Conservation (phyloP, 805 yeast genomes). For the Candida endomychidarum region DNA sequence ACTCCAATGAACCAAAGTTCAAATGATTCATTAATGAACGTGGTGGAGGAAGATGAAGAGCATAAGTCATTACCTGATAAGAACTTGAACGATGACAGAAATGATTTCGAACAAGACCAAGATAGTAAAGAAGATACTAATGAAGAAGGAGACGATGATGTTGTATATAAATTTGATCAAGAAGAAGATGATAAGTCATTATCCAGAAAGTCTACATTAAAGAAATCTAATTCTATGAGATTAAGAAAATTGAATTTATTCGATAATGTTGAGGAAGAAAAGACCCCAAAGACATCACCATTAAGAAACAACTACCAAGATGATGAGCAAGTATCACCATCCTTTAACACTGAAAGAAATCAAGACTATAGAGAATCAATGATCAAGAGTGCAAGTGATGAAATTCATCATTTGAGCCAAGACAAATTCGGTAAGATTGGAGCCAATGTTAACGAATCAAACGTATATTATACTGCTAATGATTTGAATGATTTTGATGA, state of each 20-base stretch:
- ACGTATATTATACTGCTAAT: slow-evolving; percentile 24
- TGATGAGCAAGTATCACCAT: slow-evolving; percentile 17
- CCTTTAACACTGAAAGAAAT: slow-evolving; percentile 17
- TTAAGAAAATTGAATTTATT: slow-evolving; percentile 42
- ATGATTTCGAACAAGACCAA: slow-evolving; percentile 30
- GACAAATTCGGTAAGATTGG: slow-evolving; percentile 21
- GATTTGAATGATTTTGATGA: slow-evolving; percentile 15
- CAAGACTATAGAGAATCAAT: slow-evolving; percentile 15
- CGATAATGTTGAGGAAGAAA: slow-evolving; percentile 18
- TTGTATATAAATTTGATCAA: slow-evolving; percentile 31
- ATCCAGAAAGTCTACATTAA: slow-evolving; percentile 41
- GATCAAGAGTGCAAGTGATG: slow-evolving; percentile 18
- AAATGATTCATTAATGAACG: slow-evolving; percentile 34
- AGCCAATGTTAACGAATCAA: slow-evolving; percentile 17
- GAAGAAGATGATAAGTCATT: slow-evolving; percentile 27
- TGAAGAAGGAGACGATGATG: slow-evolving; percentile 27
- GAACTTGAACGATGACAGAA: slow-evolving; percentile 29
- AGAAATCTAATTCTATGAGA: slow-evolving; percentile 40
- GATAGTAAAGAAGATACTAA: slow-evolving; percentile 17
- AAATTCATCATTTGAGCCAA: slow-evolving; percentile 14
- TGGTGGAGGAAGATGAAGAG: slow-evolving; percentile 37
- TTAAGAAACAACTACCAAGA: background rate
- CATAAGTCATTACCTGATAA: slow-evolving; percentile 7
- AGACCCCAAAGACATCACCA: slow-evolving; percentile 3
- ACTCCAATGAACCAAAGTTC: slow-evolving; percentile 18